A percentile compares a stretch with the other conserved stretches of the same genome.
Evolutionary conservation across 345 rosid species (phyloP).

Genomic region (Eucalyptus erythrocorys): DNA sequence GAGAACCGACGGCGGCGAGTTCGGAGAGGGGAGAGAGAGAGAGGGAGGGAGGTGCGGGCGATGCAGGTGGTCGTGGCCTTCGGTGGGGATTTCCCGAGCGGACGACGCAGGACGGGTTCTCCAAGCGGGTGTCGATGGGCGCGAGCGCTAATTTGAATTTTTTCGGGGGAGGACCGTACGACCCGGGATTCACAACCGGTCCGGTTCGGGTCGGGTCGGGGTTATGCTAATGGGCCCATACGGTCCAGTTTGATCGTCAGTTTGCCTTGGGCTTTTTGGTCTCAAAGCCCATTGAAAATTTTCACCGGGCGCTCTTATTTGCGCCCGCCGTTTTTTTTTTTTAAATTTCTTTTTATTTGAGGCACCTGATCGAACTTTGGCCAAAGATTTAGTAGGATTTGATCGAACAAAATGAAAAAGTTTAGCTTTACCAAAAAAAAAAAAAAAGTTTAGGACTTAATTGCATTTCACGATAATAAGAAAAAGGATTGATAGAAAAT

Average conservation of each 20-base stretch:
- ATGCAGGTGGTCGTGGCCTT: neutral
- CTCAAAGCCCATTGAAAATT: neutral
- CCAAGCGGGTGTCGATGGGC: neutral
- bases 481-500: neutral
- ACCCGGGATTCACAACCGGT: neutral
- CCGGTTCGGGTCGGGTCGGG: neutral
- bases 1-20: neutral
- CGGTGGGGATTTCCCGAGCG: neutral
- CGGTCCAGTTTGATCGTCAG: neutral
- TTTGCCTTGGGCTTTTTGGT: neutral
- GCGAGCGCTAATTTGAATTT: neutral
- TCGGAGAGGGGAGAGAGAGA: neutral
- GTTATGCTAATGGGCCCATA: neutral
- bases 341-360: neutral
- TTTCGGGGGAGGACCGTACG: neutral
- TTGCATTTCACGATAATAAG: neutral
- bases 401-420: neutral
- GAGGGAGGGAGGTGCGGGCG: neutral
- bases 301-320: neutral
- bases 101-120: neutral
- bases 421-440: neutral
- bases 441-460: neutral
- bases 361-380: neutral
- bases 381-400: neutral
- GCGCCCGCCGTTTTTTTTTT: neutral